Evolutionary conservation across 192 early-diverging fungal genomes (phyloP).

Genomic region (Umbelopsis vinacea): DNA sequence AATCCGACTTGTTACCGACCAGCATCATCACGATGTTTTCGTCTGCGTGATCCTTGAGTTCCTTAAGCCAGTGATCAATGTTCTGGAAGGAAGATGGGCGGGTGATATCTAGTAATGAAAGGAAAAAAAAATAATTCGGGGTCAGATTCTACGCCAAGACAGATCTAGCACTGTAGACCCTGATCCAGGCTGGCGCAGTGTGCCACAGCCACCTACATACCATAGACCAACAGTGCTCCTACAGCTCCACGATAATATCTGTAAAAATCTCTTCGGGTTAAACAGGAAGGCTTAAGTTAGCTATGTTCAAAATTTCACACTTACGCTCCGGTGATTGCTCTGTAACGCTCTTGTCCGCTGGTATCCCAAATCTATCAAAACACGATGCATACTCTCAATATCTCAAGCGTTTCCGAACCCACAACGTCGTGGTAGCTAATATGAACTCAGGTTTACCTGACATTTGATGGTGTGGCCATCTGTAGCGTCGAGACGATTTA

Average conservation of each 20-base stretch:
- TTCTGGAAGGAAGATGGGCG: conserved; percentile 81
- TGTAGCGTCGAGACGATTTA: neutral
- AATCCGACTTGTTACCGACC: conserved; percentile 95
- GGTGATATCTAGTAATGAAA: conserved; percentile 41
- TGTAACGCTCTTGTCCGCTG: conserved; percentile 95
- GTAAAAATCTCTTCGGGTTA: conserved; percentile 23
- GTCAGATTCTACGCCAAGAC: conserved; percentile 31
- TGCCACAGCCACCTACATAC: conserved; percentile 39
- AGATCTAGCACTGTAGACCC: neutral
- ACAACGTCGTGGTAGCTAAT: neutral
- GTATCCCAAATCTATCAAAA: conserved; percentile 75
- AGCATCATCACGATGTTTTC: conserved; percentile 93
- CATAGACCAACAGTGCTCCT: conserved; percentile 92
- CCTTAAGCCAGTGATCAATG: conserved; percentile 94
- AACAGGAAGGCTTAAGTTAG: neutral
- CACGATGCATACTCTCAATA: neutral
- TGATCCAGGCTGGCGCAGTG: neutral
- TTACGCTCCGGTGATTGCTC: conserved; percentile 79
- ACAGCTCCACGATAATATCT: conserved; percentile 96
- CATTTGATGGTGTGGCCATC: conserved; percentile 20
- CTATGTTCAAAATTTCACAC: neutral
- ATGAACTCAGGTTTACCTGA: neutral
- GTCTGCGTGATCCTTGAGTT: conserved; percentile 95
- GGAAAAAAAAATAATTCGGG: conserved; percentile 31
- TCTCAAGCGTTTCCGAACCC: neutral